A percentile compares a stretch with the other conserved stretches of the same genome.
These are phyloP conservation scores for Lactarius akahatsu DNA, from an alignment of 768 basidiomycete species.

Conservation along the genomic window DNA sequence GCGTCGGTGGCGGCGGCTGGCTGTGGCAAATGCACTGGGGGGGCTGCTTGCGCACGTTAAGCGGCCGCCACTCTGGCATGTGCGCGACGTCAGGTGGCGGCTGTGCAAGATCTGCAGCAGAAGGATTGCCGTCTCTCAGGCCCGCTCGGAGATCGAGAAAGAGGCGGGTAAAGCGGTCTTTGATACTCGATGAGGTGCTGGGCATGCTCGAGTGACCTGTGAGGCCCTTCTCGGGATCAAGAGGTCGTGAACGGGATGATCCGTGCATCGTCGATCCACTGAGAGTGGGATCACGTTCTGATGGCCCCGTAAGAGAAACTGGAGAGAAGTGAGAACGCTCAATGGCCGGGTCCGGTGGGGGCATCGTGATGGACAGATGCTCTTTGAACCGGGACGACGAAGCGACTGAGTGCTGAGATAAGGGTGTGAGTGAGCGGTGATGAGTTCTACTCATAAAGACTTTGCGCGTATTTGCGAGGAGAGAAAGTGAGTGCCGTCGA, in stretches of 20 bases:
- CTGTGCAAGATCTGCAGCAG: constrained; percentile 34
- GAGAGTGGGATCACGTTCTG: constrained; percentile 23
- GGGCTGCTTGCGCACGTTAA: constrained; percentile 41
- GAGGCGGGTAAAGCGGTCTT: constrained; percentile 39
- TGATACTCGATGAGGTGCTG: constrained; percentile 28
- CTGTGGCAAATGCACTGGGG: constrained; percentile 31
- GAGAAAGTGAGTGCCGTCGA: not conserved
- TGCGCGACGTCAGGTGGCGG: constrained; percentile 23
- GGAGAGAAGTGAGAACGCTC: constrained; percentile 46
- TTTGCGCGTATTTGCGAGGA: not conserved
- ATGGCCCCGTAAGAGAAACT: constrained; percentile 40
- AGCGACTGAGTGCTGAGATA: constrained; percentile 4
- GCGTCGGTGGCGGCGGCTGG: constrained; percentile 31
- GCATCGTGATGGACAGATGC: constrained; percentile 24
- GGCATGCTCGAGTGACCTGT: constrained; percentile 24
- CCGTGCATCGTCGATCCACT: constrained; percentile 32
- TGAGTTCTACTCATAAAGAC: constrained; percentile 20
- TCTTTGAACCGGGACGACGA: constrained; percentile 21
- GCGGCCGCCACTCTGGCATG: constrained; percentile 39
- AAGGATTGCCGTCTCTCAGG: constrained; percentile 25
- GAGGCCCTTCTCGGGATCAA: constrained; percentile 29
- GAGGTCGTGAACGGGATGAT: constrained; percentile 28
- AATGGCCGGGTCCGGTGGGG: constrained; percentile 31
- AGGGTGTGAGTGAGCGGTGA: constrained; percentile 1
- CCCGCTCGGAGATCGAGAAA: constrained; percentile 40